Percentiles rank a stretch among this genome's conserved stretches.
phyloP scores from a whole-genome alignment of 306 rosid species.

The Pterocarpus macrocarpus region DNA sequence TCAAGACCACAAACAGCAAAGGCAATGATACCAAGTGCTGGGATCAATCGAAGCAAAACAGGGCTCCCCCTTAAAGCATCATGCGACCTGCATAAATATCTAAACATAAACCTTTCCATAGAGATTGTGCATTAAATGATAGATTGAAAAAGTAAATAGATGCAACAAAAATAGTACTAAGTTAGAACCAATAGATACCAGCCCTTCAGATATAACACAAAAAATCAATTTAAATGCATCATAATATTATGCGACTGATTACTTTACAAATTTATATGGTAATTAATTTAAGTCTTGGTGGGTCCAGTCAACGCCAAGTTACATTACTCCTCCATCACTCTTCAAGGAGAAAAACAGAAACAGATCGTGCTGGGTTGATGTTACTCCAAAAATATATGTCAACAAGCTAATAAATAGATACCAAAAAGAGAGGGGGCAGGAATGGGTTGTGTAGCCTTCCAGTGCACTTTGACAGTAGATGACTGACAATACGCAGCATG shows the following conservation, averaged over 20 bases:
- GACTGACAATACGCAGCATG: constrained; percentile 15
- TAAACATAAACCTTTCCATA: constrained; percentile 27
- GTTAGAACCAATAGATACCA: constrained; percentile 28
- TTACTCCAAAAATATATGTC: constrained; percentile 34
- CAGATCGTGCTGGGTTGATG: constrained; percentile 6
- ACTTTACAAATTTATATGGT: constrained; percentile 37
- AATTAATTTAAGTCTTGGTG: constrained; percentile 30
- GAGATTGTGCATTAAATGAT: constrained; percentile 29
- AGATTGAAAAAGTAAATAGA: constrained; percentile 12
- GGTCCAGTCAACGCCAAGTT: constrained; percentile 34
- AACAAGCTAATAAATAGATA: constrained; percentile 38
- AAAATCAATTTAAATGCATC: constrained; percentile 26
- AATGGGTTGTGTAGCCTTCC: constrained; percentile 27
- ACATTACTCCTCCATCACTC: constrained; percentile 32
- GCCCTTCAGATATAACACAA: constrained; percentile 21
- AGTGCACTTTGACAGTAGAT: constrained; percentile 14
- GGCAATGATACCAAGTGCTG: constrained; percentile 84
- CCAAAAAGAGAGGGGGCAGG: background rate
- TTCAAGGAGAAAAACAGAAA: constrained; percentile 36
- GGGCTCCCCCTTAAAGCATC: constrained; percentile 70
- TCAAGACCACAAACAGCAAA: constrained; percentile 92
- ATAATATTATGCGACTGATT: constrained; percentile 20
- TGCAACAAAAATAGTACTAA: constrained; percentile 19
- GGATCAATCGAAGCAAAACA: constrained; percentile 67
- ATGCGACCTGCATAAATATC: constrained; percentile 66